Evolutionary conservation across 441 rosid genomes (phyloP), one percentile per base, ranked within the genome.

Genomic region (Gossypium armourianum): DNA sequence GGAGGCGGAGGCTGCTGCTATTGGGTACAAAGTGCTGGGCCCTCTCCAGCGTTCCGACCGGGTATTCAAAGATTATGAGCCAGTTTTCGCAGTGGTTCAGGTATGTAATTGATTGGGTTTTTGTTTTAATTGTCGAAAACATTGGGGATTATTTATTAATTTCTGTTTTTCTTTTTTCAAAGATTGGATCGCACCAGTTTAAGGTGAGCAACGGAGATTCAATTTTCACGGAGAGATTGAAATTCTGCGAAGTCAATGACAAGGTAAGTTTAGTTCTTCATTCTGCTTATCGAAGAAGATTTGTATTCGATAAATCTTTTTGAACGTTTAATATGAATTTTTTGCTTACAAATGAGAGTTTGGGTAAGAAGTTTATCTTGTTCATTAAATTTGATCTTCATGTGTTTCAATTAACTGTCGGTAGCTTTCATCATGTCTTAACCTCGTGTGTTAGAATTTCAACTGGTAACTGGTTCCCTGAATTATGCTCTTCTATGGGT

Each of bases 131-230:
- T 47, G 16, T 64, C 17, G 26, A 15, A 52, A 7, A 26, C 4
- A 2, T 47, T 47, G 21, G 47, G 24, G 17, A 15, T 50, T 15
- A 50, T 50, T 50, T 3, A 50, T 50, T 50, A 3, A 2, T 4
- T 50, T 19, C 15, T 62, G 36, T 43, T 4, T 40, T 28, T 21
- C 71, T 45, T 6, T 32, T 47, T n/a, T n/a, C 16, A 3, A 79
- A 91, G 98, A 84, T 93, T 69, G 98, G 95, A 7, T 93, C 95
- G 5, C 92, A 91, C 73, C 97, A 93, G 81, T 91, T 93, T 55
- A 93, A 91, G 83, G 92, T 93, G 68, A 87, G 97, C 86, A 90
- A 88, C 57, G 86, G 91, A 9, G 95, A 93, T 81, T 85, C 86
- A 59, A 82, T 94, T 66, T 91, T 83, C 80, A 78, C 89, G 0